Base-by-base conservation (phyloP, 495 filamentous ascomycete species). In the Xylaria cubensis region DNA sequence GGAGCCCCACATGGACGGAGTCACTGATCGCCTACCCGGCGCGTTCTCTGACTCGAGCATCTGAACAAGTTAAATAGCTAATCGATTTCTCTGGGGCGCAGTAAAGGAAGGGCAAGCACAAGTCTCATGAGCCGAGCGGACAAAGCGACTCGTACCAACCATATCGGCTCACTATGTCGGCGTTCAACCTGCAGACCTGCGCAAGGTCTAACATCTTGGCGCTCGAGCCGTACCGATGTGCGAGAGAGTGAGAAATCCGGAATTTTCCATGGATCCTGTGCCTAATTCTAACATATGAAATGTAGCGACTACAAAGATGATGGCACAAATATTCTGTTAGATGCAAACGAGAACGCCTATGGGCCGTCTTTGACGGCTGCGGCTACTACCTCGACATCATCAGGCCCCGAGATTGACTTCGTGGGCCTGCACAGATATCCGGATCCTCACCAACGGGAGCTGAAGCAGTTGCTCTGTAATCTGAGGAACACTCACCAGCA, bases 291-390 rank as follows among this genome's bases (percentile, higher is more conserved):
- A 83, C 63, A 50, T 64, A 17, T 34, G 10, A 44, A 55, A 61
- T 53, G 19, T 81, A 97, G 94, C 87, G 95, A 99, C 88, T 98
- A 98, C 87, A 97, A 98, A 87, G 96, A 99, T 79, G 92, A 99
- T 78, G 97, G 96, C 74, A 97, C 91, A 59, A 98, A 98, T 79
- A 91, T 98, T 69, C 90, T 99, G 39, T 92, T 99, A 70, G 96
- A 99, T 78, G 96, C 97, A 70, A 99, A 99, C 75, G 96, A 99
- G 82, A 99, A 98, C 79, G 94, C 96, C 65, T 97, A 91, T 81
- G 96, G 97, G 2, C 95, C 96, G 1, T 88, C 90, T 17, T 78
- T 87, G 66, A 65, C 74, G 17, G 66, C 79, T 50, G 64, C 71
- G n/a, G 71, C 63, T 48, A 74, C 73, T 36, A 73, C 81, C 50